Conservation (phyloP, 345 rosid species). For the Ricinus communis region DNA sequence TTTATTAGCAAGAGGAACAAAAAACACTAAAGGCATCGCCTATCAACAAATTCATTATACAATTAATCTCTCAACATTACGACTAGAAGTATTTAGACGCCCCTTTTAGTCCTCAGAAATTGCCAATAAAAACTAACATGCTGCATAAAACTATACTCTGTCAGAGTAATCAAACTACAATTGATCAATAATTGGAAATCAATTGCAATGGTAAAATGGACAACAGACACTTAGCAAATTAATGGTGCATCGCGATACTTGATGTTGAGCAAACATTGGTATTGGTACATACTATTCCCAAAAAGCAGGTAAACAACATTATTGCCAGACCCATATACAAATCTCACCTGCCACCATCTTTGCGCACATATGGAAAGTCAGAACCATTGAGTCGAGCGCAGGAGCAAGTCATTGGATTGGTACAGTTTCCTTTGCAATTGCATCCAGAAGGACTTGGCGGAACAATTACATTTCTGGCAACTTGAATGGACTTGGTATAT, state of each 20-base stretch:
- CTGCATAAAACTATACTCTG: background rate
- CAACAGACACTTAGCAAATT: background rate
- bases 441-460: conserved; percentile 22
- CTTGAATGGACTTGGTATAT: conserved; percentile 17
- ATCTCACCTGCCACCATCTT: conserved; percentile 25
- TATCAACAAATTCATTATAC: background rate
- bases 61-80: background rate
- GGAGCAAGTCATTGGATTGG: conserved; percentile 21
- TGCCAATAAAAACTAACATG: background rate
- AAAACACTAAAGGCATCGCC: background rate
- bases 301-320: background rate
- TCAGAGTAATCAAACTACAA: background rate
- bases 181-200: background rate
- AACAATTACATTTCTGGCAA: conserved; percentile 14
- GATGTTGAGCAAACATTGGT: background rate
- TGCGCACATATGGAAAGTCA: conserved; percentile 25
- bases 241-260: background rate
- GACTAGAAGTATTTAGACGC: background rate
- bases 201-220: background rate
- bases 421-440: conserved; percentile 30
- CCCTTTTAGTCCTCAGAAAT: background rate
- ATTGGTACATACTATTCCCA: background rate
- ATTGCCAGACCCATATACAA: background rate
- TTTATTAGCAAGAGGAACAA: background rate
- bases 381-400: conserved; percentile 31